Percentiles rank a stretch among this genome's conserved stretches.
Conservation (phyloP, 495 filamentous ascomycete genomes). For the Daldinia loculata region DNA sequence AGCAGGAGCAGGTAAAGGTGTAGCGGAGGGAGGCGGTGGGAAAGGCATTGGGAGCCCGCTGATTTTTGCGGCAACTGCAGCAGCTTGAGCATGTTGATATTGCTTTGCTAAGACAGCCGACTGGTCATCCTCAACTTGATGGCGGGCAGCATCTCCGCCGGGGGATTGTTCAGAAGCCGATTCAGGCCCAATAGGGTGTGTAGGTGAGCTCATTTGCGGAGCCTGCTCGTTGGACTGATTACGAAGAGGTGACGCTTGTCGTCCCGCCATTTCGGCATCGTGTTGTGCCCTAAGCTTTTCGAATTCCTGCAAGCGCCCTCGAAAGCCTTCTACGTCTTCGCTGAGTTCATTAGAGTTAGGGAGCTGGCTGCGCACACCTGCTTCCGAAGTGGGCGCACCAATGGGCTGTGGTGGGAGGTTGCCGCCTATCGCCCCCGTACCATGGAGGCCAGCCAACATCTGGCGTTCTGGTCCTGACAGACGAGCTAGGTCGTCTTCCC, state of each 20-base stretch:
- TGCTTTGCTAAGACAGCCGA: slow-evolving; percentile 75
- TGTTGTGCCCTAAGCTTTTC: slow-evolving; percentile 65
- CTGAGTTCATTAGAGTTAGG: slow-evolving; percentile 55
- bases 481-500: slow-evolving; percentile 55
- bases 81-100: slow-evolving; percentile 77
- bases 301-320: slow-evolving; percentile 63
- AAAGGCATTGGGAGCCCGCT: slow-evolving; percentile 82
- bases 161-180: slow-evolving; percentile 6
- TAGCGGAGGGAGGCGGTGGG: slow-evolving; percentile 60
- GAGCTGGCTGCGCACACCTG: slow-evolving; percentile 50
- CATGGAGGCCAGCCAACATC: slow-evolving; percentile 46
- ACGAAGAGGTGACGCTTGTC: slow-evolving; percentile 40
- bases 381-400: slow-evolving; percentile 44
- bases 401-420: slow-evolving; percentile 46
- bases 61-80: slow-evolving; percentile 57
- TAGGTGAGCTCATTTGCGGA: slow-evolving; percentile 15
- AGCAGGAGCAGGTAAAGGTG: slow-evolving; percentile 84
- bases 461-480: slow-evolving; percentile 49
- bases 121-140: slow-evolving; percentile 38
- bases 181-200: slow-evolving; percentile 13
- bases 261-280: slow-evolving; percentile 55
- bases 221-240: slow-evolving; percentile 28
- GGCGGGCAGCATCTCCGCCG: slow-evolving; percentile 8
- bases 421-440: slow-evolving; percentile 39
- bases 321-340: slow-evolving; percentile 61